Percentiles rank a stretch among this genome's conserved stretches.
Conservation (phyloP, 345 rosid species). For the Eucalyptus curtisii region DNA sequence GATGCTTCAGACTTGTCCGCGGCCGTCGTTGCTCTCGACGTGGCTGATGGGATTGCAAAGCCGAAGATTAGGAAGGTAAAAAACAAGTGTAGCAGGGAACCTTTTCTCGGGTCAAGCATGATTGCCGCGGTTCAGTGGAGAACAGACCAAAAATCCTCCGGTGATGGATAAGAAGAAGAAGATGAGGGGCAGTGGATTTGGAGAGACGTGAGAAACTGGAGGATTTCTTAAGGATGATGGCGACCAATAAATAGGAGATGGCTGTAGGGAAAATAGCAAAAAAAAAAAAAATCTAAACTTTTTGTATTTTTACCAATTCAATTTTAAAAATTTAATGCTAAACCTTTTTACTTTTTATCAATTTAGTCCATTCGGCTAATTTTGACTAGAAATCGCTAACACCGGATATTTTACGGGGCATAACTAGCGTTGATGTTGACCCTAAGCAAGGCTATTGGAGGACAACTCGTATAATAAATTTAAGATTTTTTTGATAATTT, state of each 20-base stretch:
- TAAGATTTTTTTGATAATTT: too few relatives aligned
- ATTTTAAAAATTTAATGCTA: too few relatives aligned
- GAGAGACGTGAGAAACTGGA: not conserved
- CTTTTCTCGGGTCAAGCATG: not conserved
- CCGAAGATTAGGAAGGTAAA: not conserved
- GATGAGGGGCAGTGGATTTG: not conserved
- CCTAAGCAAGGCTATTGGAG: not conserved
- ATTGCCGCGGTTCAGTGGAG: not conserved
- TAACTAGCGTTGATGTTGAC: accelerated
- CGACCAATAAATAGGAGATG: not conserved
- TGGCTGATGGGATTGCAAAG: not conserved
- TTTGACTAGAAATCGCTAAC: accelerated
- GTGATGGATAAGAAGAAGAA: not conserved
- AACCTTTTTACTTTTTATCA: not conserved
- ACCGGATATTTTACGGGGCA: accelerated
- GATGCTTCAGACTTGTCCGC: not conserved
- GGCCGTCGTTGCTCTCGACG: not conserved
- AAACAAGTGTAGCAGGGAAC: not conserved
- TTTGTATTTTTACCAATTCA: accelerated
- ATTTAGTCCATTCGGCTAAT: accelerated
- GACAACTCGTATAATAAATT: too few relatives aligned
- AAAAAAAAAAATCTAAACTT: too few relatives aligned
- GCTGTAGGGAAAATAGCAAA: not conserved
- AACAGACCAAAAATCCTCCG: not conserved
- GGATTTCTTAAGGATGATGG: not conserved